Percentiles rank a stretch among this genome's conserved stretches.
These are phyloP conservation scores for Cymbidium sinense DNA, from an alignment of 106 monocot genomes.

Conservation along the genomic window DNA sequence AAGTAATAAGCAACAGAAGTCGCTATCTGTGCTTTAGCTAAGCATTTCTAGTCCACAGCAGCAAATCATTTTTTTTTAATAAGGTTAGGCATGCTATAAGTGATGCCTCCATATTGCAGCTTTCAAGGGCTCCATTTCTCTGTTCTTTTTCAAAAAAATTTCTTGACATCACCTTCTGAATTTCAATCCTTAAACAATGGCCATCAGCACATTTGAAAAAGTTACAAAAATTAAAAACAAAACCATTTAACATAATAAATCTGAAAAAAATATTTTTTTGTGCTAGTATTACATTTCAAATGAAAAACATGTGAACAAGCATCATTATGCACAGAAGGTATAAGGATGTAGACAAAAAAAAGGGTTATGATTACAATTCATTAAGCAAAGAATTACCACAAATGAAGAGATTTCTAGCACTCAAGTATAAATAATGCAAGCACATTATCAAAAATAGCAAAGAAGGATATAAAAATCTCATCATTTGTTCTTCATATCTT, in stretches of 20 bases:
- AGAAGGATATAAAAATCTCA: neutral
- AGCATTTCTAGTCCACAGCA: neutral
- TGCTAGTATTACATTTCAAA: neutral
- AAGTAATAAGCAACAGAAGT: neutral
- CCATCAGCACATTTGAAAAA: too few species aligned
- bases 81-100: neutral
- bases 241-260: neutral
- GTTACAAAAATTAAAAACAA: neutral
- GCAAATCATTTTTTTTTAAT: neutral
- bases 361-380: neutral
- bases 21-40: neutral
- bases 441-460: neutral
- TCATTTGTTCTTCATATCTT: slow-evolving; percentile 8
- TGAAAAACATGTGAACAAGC: neutral
- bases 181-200: too few species aligned
- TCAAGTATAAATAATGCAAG: neutral
- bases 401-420: neutral
- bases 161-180: too few species aligned
- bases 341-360: neutral
- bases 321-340: neutral
- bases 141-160: neutral
- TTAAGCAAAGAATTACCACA: too few species aligned
- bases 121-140: neutral
- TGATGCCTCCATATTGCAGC: neutral
- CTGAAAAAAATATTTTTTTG: neutral